phyloP scores from a whole-genome alignment of 2,329 filamentous ascomycete genomes.

The Aspergillus brunneoviolaceus region DNA sequence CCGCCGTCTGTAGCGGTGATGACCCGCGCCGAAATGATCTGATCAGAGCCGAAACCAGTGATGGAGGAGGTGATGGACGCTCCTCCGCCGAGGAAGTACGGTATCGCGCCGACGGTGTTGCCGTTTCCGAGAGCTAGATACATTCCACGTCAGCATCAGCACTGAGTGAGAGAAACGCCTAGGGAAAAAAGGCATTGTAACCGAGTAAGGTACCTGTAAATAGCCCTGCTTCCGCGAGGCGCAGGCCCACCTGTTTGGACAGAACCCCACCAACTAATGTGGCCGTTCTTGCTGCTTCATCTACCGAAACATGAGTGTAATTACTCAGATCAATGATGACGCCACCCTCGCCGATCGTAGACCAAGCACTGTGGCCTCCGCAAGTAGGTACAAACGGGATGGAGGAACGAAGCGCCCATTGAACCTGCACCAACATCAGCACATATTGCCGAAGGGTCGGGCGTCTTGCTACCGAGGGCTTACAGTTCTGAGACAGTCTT shows the following conservation, averaged over 20 bases:
- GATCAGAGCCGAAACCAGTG: conserved; percentile 2
- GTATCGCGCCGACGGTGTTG: conserved; percentile 1
- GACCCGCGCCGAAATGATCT: not conserved
- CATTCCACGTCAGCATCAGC: too few relatives aligned
- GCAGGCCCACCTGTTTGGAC: not conserved
- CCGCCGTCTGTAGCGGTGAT: not conserved
- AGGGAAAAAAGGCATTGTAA: too few relatives aligned
- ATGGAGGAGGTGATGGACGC: conserved; percentile 3
- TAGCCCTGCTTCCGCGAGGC: conserved; percentile 1
- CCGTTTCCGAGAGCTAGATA: not conserved
- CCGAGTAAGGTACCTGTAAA: not conserved
- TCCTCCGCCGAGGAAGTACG: conserved; percentile 1
- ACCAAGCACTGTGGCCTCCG: conserved; percentile 2
- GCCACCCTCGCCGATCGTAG: not conserved
- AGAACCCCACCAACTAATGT: not conserved
- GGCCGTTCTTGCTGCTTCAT: not conserved
- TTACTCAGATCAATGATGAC: conserved; percentile 1
- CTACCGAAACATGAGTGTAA: not conserved
- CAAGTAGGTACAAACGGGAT: not conserved
- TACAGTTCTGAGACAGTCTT: not conserved
- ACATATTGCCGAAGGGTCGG: not conserved
- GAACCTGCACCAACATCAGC: not conserved
- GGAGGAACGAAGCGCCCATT: not conserved
- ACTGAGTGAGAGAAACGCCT: too few relatives aligned
- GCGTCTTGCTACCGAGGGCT: not conserved